Base-by-base conservation (phyloP, 2,329 filamentous ascomycete species). In the Lachnellula willkommii region DNA sequence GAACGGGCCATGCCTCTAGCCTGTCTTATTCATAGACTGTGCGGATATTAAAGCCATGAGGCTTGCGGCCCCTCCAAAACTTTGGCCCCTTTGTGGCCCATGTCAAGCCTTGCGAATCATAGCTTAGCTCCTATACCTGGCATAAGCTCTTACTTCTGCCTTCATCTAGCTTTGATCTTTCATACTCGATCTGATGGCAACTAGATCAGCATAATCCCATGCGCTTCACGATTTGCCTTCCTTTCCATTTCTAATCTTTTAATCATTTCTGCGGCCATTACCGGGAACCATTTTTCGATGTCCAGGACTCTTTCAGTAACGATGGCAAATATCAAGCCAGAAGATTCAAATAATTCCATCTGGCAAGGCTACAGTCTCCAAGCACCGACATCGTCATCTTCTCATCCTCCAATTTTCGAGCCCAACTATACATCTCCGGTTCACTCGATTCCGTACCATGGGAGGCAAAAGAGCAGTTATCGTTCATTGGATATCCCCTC, bases 301-400 rank as follows among this genome's bases (percentile, higher is more conserved):
- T 67, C 67, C 63, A 55, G 60, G 39, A 69, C 67, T 58, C 64
- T 65, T 37, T 64, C 63, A 60, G 47, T 67, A 60, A 67, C 67
- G 60, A 69, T 68, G 67, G 65, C 67, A 53, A 62, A 65, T 59
- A 58, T 66, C 53, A 68, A 68, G 67, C 65, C 66, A 66, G 66
- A 68, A 62, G 65, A 68, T 52, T 58, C 63, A 50, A 62, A 68
- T 50, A 59, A 59, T 56, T 64, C 66, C 42, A 56, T 68, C 56
- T 69, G 67, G 67, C 67, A 68, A 61, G 61, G 65, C 59, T 68
- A 68, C 58, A 61, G 60, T 48, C 60, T 67, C 24, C 65, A 68
- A 56, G 52, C 62, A 47, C 63, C 63, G 28, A 49, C 57, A 26
- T 26, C 63, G 43, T 53, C 59, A 24, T 50, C 58, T 43, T 58